These are phyloP conservation scores for Singerocomus inundabilis DNA, from an alignment of 1,284 basidiomycete species.

Conservation along the genomic window DNA sequence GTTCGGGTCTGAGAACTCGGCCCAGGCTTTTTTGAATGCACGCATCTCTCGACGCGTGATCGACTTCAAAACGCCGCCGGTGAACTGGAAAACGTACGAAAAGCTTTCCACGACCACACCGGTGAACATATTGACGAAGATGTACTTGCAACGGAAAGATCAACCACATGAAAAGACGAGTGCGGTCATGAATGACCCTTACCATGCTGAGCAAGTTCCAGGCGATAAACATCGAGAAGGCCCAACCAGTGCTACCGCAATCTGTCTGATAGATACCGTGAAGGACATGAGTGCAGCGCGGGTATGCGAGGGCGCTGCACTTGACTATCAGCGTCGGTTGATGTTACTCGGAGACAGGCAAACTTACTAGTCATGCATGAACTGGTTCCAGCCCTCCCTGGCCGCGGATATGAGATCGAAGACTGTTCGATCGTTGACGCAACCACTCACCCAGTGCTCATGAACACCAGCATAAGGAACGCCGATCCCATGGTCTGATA, in stretches of 20 bases:
- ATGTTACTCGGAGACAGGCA: not conserved
- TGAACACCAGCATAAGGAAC: slow-evolving; percentile 82
- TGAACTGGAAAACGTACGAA: slow-evolving; percentile 90
- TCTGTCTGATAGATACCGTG: slow-evolving; percentile 62
- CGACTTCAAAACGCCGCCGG: slow-evolving; percentile 73
- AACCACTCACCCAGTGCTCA: slow-evolving; percentile 64
- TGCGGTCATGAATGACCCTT: slow-evolving; percentile 26
- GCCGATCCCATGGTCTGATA: slow-evolving; percentile 81
- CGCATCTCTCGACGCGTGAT: slow-evolving; percentile 91
- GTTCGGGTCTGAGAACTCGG: slow-evolving; percentile 75
- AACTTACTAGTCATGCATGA: slow-evolving; percentile 91
- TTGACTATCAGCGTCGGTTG: slow-evolving; percentile 5
- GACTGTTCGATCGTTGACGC: not conserved
- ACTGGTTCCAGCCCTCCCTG: slow-evolving; percentile 92
- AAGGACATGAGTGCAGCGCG: slow-evolving; percentile 70
- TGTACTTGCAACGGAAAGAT: slow-evolving; percentile 56
- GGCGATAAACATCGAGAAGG: slow-evolving; percentile 87
- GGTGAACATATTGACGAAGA: slow-evolving; percentile 94
- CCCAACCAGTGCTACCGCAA: slow-evolving; percentile 87
- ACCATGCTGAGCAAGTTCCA: slow-evolving; percentile 99
- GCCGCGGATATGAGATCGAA: slow-evolving; percentile 9
- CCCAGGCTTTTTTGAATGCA: slow-evolving; percentile 93
- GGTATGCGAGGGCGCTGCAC: slow-evolving; percentile 69
- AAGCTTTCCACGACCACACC: slow-evolving; percentile 97
- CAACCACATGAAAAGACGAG: not conserved